phyloP scores from a whole-genome alignment of 1,139 yeast genomes.

The Blastobotrys indianensis region DNA sequence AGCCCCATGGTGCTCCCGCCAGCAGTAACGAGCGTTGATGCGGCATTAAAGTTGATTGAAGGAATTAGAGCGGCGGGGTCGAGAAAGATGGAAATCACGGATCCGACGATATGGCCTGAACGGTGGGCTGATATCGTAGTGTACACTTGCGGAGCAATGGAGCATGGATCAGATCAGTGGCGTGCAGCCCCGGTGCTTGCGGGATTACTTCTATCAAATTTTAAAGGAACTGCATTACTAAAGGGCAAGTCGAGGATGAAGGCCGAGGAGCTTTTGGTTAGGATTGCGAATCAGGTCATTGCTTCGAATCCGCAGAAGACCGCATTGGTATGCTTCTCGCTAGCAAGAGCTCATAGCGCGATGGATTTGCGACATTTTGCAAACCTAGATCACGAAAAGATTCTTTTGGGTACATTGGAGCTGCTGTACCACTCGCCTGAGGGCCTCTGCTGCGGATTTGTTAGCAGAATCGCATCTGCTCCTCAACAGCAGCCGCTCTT shows the following conservation, averaged over 20 bases:
- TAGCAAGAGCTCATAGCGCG: slow-evolving; percentile 11
- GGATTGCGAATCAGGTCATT: slow-evolving; percentile 13
- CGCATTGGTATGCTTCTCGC: slow-evolving; percentile 6
- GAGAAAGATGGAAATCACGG: slow-evolving; percentile 51
- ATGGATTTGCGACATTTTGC: slow-evolving; percentile 7
- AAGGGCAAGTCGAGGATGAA: slow-evolving; percentile 3
- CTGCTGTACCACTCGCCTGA: slow-evolving; percentile 3
- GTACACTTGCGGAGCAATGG: slow-evolving; percentile 32
- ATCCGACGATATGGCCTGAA: slow-evolving; percentile 53
- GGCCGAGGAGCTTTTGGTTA: slow-evolving; percentile 17
- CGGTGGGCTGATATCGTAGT: slow-evolving; percentile 46
- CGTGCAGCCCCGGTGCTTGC: slow-evolving; percentile 51
- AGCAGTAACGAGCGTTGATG: slow-evolving; percentile 16
- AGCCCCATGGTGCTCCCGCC: slow-evolving; percentile 39
- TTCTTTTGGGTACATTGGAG: slow-evolving; percentile 1
- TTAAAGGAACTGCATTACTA: slow-evolving; percentile 19
- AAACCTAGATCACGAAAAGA: not conserved
- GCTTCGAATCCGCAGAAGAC: not conserved
- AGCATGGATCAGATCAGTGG: slow-evolving; percentile 39
- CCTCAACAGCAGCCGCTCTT: slow-evolving; percentile 11
- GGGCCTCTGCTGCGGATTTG: slow-evolving; percentile 4
- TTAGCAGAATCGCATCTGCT: not conserved
- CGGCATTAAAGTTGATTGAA: slow-evolving; percentile 27
- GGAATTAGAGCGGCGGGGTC: slow-evolving; percentile 40
- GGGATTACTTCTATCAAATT: slow-evolving; percentile 46